Percentiles rank a stretch among this genome's conserved stretches.
phyloP scores from a whole-genome alignment of 2,329 filamentous ascomycete species.

The Elsinoe batatas region DNA sequence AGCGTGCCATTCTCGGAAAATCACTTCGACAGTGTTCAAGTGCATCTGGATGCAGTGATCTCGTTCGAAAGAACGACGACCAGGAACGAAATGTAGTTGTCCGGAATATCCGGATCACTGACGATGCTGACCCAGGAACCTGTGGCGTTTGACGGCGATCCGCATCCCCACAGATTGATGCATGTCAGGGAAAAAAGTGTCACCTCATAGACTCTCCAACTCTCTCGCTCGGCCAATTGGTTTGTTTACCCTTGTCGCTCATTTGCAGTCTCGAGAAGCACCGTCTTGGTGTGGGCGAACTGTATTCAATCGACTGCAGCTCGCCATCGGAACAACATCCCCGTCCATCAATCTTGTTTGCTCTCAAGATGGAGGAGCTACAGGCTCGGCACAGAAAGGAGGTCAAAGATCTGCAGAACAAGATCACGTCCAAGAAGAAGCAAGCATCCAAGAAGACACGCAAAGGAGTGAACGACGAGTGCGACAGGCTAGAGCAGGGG shows the following conservation, averaged over 20 bases:
- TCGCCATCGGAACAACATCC: too few species aligned
- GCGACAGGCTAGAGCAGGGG: constrained; percentile 47
- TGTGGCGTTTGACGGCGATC: neutral
- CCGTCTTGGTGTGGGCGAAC: too few species aligned
- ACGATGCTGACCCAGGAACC: neutral
- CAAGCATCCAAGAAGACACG: constrained; percentile 75
- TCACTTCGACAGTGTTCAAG: neutral
- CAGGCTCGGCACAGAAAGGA: constrained; percentile 79
- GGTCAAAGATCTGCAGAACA: constrained; percentile 71
- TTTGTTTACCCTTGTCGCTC: neutral
- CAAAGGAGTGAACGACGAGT: constrained; percentile 52
- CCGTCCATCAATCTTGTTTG: neutral
- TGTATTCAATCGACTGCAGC: too few species aligned
- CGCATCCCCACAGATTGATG: neutral
- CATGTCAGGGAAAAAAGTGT: neutral
- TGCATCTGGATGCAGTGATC: neutral
- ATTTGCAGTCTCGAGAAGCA: neutral
- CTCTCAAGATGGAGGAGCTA: constrained; percentile 55
- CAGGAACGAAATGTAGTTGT: too few species aligned
- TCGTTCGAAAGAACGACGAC: neutral
- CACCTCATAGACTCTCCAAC: neutral
- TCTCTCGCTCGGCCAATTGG: neutral
- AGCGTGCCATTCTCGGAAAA: constrained; percentile 29
- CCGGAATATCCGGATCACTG: too few species aligned
- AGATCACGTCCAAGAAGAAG: constrained; percentile 93